Evolutionary conservation across 2,329 filamentous ascomycete species (phyloP).

Genomic region (Exophiala mesophila): DNA sequence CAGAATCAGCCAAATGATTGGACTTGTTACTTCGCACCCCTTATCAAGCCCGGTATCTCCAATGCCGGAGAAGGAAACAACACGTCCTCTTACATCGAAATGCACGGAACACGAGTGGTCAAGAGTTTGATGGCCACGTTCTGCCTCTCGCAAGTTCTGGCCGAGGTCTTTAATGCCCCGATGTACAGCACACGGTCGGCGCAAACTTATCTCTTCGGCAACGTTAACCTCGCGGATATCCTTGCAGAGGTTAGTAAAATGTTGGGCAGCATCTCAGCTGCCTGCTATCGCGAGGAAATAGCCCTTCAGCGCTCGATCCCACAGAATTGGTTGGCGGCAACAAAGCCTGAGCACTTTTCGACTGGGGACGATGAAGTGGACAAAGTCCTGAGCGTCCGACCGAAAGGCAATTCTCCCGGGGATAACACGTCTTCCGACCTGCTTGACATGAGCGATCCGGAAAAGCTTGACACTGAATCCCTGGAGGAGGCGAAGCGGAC

Average conservation of each 20-base stretch:
- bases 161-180: constrained; percentile 64
- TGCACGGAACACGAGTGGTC: constrained; percentile 67
- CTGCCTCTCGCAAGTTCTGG: constrained; percentile 68
- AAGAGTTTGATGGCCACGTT: constrained; percentile 76
- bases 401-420: constrained; percentile 1
- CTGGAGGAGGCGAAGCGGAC: constrained; percentile 33
- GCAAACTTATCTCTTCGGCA: constrained; percentile 61
- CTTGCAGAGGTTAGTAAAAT: constrained; percentile 69
- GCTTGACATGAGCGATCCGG: constrained; percentile 15
- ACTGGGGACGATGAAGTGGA: constrained; percentile 39
- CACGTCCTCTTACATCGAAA: constrained; percentile 35
- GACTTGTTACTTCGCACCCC: constrained; percentile 60
- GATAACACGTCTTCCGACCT: constrained; percentile 6
- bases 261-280: constrained; percentile 71
- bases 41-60: constrained; percentile 42
- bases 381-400: constrained; percentile 29
- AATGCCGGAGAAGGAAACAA: constrained; percentile 16
- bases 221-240: constrained; percentile 78
- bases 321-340: constrained; percentile 49
- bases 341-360: constrained; percentile 38
- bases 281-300: constrained; percentile 80
- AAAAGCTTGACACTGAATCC: constrained; percentile 20
- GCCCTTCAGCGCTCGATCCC: constrained; percentile 69
- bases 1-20: constrained; percentile 45
- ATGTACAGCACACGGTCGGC: constrained; percentile 60